A percentile compares a stretch with the other conserved stretches of the same genome.
phyloP scores from a whole-genome alignment of 2,329 filamentous ascomycete genomes.

The Talaromyces sp. region DNA sequence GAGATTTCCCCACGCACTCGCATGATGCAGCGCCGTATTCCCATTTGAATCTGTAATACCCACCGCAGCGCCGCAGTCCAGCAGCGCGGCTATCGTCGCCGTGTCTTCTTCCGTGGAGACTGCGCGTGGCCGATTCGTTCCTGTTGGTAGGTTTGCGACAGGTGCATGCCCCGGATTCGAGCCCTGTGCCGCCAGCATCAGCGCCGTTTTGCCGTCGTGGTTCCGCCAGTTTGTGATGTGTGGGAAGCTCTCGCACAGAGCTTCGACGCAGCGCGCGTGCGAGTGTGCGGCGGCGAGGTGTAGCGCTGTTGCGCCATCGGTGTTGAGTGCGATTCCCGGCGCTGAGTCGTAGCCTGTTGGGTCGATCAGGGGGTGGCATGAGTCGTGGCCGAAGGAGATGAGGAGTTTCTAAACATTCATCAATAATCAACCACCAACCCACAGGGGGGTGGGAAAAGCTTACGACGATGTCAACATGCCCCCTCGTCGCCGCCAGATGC shows the following conservation, averaged over 20 bases:
- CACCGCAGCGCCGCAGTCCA: conserved; percentile 40
- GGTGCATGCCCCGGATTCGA: conserved; percentile 17
- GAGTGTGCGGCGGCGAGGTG: conserved; percentile 69
- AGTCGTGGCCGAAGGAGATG: conserved; percentile 69
- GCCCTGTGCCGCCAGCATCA: conserved; percentile 37
- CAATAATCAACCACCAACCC: background rate
- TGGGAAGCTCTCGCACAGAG: conserved; percentile 62
- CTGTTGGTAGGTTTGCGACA: conserved; percentile 9
- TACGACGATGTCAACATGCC: conserved; percentile 62
- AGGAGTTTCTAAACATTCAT: conserved; percentile 50
- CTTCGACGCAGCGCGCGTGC: conserved; percentile 67
- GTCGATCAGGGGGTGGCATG: conserved; percentile 31
- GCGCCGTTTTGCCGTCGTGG: conserved; percentile 53
- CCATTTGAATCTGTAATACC: conserved; percentile 62
- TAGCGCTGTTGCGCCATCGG: conserved; percentile 72
- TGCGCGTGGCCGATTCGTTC: conserved; percentile 11
- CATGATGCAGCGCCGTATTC: conserved; percentile 86
- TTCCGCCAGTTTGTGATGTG: conserved; percentile 62
- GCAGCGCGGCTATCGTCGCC: conserved; percentile 21
- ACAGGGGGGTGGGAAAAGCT: conserved; percentile 12
- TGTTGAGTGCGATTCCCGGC: conserved; percentile 66
- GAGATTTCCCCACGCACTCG: conserved; percentile 73
- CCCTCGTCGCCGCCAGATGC: conserved; percentile 72
- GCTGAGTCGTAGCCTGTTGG: conserved; percentile 23
- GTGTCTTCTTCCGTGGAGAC: conserved; percentile 21